These are phyloP conservation scores for Pichia cactophila DNA, from an alignment of 1,139 yeast species.

Conservation along the genomic window DNA sequence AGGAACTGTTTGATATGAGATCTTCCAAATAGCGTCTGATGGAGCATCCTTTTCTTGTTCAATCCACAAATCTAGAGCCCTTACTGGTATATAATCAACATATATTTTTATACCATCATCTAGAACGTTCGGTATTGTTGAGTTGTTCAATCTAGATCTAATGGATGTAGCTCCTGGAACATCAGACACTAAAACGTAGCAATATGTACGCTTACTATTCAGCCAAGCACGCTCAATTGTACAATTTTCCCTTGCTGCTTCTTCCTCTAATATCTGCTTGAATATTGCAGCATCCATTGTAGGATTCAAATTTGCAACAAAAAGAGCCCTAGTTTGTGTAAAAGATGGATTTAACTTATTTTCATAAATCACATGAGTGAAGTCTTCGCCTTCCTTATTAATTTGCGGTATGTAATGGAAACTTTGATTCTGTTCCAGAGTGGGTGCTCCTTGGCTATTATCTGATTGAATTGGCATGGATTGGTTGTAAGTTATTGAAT, in stretches of 20 bases:
- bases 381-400: background rate
- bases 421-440: conserved; percentile 17
- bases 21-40: conserved; percentile 38
- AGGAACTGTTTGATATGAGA: conserved; percentile 31
- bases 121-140: conserved; percentile 29
- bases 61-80: conserved; percentile 40
- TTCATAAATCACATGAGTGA: background rate
- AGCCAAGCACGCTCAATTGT: conserved; percentile 41
- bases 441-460: background rate
- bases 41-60: conserved; percentile 42
- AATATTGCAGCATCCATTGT: conserved; percentile 35
- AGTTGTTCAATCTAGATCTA: conserved; percentile 31
- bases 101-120: conserved; percentile 26
- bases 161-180: conserved; percentile 36
- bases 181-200: conserved; percentile 34
- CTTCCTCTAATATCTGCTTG: conserved; percentile 31
- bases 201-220: conserved; percentile 36
- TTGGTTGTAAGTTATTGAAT: too few species aligned
- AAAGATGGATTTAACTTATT: background rate
- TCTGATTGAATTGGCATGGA: background rate
- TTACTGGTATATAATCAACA: conserved; percentile 40
- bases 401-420: conserved; percentile 28
- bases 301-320: conserved; percentile 37
- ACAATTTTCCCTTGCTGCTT: conserved; percentile 25
- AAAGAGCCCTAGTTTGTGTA: conserved; percentile 34